Base-by-base conservation (phyloP, 805 yeast species). In the Schwanniomyces polymorphus region DNA sequence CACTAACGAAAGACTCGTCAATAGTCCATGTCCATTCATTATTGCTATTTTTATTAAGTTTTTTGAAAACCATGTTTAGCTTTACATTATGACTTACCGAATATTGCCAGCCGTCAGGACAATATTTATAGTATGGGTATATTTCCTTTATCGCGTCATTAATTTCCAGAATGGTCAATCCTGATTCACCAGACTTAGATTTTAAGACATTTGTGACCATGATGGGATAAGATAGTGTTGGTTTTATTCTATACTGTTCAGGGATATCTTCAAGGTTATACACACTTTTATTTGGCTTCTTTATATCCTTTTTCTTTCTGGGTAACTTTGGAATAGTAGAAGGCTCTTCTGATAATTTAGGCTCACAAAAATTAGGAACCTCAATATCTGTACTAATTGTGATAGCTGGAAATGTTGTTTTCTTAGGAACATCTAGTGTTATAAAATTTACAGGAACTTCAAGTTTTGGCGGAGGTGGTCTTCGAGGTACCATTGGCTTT, bases 61-160 rank as follows among this genome's bases (percentile, higher is more conserved):
- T 87, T 44, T 81, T 76, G 70, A 92, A 94, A 6, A 92, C 84
- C 67, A 89, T 90, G 67, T 91, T 91, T 54, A 90, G 75, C 18
- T 92, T 86, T 34, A 94, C 74, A 58, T 91, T 91, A 68, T 94
- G 99, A 43, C 95, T 80, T 16, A 94, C 96, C 0, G 95, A 83
- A 60, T 88, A 86, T 69, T 94, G 99, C 99, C 99, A 94, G 2
- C 98, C 98, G 64, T 91, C 96, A 0, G 96, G 92, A 58, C 97
- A 91, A 67, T 89, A 92, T 57, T 85, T 80, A 68, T 89, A 94
- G 70, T 88, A 94, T 2, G 98, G 98, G 66, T 86, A 92, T 10
- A 88, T 65, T 38, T 88, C 95, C 64, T 88, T 87, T 42, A 94
- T 91, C 1, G 90, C 88, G 45, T 86, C 86, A 65, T 90, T 86